Evolutionary conservation across 768 basidiomycete genomes (phyloP).

Genomic region (Rossbeevera mucosa): DNA sequence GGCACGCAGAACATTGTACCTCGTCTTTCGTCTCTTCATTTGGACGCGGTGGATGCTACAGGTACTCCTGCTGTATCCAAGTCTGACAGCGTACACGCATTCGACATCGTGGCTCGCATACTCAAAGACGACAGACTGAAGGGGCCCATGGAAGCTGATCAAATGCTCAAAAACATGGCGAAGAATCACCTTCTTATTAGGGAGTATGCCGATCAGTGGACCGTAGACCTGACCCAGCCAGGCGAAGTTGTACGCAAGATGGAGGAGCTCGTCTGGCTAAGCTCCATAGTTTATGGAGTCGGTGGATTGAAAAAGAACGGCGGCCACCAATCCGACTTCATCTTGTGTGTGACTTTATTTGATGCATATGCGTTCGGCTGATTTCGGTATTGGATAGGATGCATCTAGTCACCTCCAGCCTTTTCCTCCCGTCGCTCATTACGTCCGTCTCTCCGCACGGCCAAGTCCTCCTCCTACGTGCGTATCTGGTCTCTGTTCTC

Average conservation of each 20-base stretch:
- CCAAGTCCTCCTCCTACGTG: constrained; percentile 27
- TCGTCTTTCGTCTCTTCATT: constrained; percentile 3
- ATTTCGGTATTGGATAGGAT: constrained; percentile 14
- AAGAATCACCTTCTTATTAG: constrained; percentile 1
- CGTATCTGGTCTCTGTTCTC: constrained; percentile 23
- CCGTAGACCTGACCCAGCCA: constrained; percentile 31
- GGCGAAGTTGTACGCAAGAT: constrained; percentile 49
- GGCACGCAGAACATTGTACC: constrained; percentile 1
- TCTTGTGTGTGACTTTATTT: constrained; percentile 36
- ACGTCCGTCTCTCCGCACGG: constrained; percentile 11
- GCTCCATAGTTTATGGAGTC: constrained; percentile 50
- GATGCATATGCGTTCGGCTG: neutral
- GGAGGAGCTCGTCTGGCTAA: constrained; percentile 59
- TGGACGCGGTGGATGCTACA: neutral
- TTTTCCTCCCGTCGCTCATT: constrained; percentile 28
- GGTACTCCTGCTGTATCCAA: neutral
- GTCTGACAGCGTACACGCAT: constrained; percentile 27
- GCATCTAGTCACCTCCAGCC: constrained; percentile 29
- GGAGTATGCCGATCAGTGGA: constrained; percentile 39
- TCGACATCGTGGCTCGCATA: constrained; percentile 52
- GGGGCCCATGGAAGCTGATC: constrained; percentile 12
- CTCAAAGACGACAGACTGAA: constrained; percentile 42
- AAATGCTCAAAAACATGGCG: constrained; percentile 12
- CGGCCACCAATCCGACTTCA: constrained; percentile 43
- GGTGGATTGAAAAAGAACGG: constrained; percentile 55